Percentiles rank a stretch among this genome's conserved stretches.
These are phyloP conservation scores for Eucommia ulmoides DNA, from an alignment of 257 asterid genomes.

Conservation along the genomic window DNA sequence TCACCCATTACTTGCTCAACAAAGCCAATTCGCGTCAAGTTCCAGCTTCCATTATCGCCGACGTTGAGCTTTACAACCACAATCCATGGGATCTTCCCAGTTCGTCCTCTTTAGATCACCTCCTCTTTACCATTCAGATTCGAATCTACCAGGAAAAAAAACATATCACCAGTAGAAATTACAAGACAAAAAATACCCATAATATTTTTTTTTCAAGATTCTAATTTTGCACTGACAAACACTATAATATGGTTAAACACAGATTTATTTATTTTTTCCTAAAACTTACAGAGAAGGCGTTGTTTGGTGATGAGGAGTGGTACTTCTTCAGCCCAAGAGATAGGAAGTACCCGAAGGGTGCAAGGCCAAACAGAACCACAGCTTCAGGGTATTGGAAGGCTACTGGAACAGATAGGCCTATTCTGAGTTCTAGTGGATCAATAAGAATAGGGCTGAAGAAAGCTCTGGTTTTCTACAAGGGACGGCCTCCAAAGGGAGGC, in stretches of 20 bases:
- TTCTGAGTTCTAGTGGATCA: slow-evolving; percentile 27
- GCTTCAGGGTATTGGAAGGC: slow-evolving; percentile 65
- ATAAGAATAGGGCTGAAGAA: slow-evolving; percentile 44
- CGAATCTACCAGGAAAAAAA: too few relatives aligned
- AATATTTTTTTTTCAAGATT: too few relatives aligned
- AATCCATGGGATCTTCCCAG: slow-evolving; percentile 70
- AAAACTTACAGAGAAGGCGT: slow-evolving; percentile 25
- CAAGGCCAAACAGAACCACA: slow-evolving; percentile 47
- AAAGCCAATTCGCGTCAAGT: slow-evolving; percentile 37
- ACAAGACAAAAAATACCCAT: too few relatives aligned
- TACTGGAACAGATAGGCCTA: slow-evolving; percentile 44
- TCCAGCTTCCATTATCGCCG: slow-evolving; percentile 37
- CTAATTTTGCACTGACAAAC: too few relatives aligned
- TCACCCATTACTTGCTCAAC: slow-evolving; percentile 34
- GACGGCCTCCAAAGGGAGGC: slow-evolving; percentile 37
- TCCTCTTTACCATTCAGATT: not conserved
- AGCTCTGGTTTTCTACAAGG: slow-evolving; percentile 45
- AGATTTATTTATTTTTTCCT: not conserved
- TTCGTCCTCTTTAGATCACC: slow-evolving; percentile 12
- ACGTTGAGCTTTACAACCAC: slow-evolving; percentile 38
- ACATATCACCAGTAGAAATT: too few relatives aligned
- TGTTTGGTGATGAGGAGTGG: slow-evolving; percentile 49
- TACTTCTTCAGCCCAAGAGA: slow-evolving; percentile 62
- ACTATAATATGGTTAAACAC: too few relatives aligned
- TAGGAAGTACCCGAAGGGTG: slow-evolving; percentile 54